phyloP scores from a whole-genome alignment of 352 stramenopile genomes.

The Phytophthora tentaculata region DNA sequence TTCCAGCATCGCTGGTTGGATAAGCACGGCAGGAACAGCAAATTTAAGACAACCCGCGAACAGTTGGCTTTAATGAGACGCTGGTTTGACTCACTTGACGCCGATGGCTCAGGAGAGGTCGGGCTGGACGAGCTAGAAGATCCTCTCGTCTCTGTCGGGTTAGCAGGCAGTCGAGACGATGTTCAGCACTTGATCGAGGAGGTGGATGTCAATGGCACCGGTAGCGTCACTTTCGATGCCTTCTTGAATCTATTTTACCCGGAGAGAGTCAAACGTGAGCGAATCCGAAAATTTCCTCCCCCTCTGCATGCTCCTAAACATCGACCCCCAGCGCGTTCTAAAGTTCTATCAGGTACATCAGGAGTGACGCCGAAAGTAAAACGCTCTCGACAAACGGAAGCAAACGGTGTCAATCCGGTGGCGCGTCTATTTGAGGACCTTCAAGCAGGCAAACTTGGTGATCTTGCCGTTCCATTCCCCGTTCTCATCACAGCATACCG shows the following conservation, averaged over 20 bases:
- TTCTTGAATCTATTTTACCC: conserved; percentile 79
- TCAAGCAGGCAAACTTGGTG: conserved; percentile 76
- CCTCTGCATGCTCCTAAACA: conserved; percentile 59
- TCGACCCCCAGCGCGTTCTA: conserved; percentile 12
- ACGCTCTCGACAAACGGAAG: conserved; percentile 6
- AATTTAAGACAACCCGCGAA: conserved; percentile 69
- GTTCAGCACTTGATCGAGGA: conserved; percentile 76
- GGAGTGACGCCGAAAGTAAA: conserved; percentile 17
- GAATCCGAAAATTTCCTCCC: conserved; percentile 18
- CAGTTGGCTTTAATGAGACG: conserved; percentile 73
- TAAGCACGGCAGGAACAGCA: conserved; percentile 75
- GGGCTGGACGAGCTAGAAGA: conserved; percentile 86
- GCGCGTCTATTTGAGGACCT: conserved; percentile 83
- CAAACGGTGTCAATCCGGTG: conserved; percentile 53
- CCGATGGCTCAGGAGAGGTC: conserved; percentile 81
- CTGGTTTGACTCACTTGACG: conserved; percentile 91
- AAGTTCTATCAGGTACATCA: conserved; percentile 7
- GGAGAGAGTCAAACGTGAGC: conserved; percentile 50
- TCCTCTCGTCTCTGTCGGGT: conserved; percentile 87
- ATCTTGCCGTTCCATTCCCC: conserved; percentile 76
- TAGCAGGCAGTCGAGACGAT: conserved; percentile 76
- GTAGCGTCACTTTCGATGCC: conserved; percentile 76
- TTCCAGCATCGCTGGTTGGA: conserved; percentile 79
- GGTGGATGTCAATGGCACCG: conserved; percentile 68
- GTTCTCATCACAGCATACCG: conserved; percentile 83